Evolutionary conservation across 352 stramenopile species (phyloP).

Genomic region (Globisporangium polare): DNA sequence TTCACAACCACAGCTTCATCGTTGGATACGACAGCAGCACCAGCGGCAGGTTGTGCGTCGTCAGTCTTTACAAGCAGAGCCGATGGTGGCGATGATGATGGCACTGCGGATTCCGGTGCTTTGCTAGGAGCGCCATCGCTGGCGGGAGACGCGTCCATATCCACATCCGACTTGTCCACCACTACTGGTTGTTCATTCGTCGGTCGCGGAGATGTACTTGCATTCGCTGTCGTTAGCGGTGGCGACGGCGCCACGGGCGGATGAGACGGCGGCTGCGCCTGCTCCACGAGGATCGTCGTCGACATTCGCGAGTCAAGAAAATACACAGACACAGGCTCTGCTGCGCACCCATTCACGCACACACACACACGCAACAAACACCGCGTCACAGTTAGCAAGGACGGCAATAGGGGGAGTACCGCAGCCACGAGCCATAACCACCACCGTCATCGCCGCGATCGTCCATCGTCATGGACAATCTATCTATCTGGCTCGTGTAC

Average conservation of each 20-base stretch:
- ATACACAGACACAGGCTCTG: not conserved
- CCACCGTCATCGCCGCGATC: not conserved
- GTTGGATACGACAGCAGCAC: not conserved
- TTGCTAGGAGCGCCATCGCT: not conserved
- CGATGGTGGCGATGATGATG: not conserved
- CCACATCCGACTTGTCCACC: not conserved
- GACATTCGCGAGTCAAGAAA: not conserved
- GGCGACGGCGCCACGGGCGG: not conserved
- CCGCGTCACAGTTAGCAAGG: too few relatives aligned
- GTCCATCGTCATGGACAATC: not conserved
- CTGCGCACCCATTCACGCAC: not conserved
- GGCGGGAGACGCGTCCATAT: constrained; percentile 1
- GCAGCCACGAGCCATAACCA: too few relatives aligned
- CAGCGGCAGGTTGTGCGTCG: not conserved
- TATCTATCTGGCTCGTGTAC: not conserved
- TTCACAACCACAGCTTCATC: not conserved
- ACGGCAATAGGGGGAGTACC: too few relatives aligned
- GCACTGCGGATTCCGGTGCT: constrained; percentile 3
- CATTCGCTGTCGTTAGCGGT: not conserved
- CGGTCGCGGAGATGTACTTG: not conserved
- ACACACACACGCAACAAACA: not conserved
- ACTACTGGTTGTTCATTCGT: not conserved
- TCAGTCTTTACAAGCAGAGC: not conserved
- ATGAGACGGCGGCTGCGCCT: constrained; percentile 6
- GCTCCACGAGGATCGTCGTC: constrained; percentile 10